Conservation (phyloP, 257 asterid genomes). For the Solanum okadae region DNA sequence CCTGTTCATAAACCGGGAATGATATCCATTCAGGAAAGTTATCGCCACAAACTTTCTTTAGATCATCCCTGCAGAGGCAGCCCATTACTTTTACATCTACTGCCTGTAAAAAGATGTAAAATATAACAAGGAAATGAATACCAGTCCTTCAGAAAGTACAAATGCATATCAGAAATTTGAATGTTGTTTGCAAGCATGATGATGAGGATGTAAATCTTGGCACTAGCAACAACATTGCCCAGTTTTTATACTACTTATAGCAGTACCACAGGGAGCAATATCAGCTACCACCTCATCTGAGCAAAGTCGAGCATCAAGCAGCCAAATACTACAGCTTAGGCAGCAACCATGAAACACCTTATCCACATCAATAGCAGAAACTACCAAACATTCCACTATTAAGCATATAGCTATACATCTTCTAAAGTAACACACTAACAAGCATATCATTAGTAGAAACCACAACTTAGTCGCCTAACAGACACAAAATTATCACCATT, state of each 20-base stretch:
- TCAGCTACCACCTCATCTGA: background rate
- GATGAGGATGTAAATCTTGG: background rate
- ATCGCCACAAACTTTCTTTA: conserved; percentile 90
- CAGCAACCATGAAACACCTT: background rate
- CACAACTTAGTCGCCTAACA: background rate
- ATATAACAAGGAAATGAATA: conserved; percentile 2
- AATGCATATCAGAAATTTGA: background rate
- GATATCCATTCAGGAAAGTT: conserved; percentile 96
- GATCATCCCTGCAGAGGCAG: conserved; percentile 76
- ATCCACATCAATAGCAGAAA: background rate
- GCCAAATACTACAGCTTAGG: background rate
- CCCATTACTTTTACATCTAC: conserved; percentile 75
- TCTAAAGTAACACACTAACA: background rate
- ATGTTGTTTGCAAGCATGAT: background rate
- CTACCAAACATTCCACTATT: background rate
- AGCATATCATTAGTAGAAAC: background rate
- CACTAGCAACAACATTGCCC: background rate
- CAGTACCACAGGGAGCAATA: background rate
- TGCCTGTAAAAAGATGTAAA: conserved; percentile 51
- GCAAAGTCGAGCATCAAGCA: background rate
- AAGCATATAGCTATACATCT: background rate
- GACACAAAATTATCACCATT: background rate
- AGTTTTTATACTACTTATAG: background rate
- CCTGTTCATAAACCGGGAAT: conserved; percentile 94
- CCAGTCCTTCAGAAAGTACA: background rate